phyloP scores from a whole-genome alignment of 148 eudicot species.

The Arbutus unedo region DNA sequence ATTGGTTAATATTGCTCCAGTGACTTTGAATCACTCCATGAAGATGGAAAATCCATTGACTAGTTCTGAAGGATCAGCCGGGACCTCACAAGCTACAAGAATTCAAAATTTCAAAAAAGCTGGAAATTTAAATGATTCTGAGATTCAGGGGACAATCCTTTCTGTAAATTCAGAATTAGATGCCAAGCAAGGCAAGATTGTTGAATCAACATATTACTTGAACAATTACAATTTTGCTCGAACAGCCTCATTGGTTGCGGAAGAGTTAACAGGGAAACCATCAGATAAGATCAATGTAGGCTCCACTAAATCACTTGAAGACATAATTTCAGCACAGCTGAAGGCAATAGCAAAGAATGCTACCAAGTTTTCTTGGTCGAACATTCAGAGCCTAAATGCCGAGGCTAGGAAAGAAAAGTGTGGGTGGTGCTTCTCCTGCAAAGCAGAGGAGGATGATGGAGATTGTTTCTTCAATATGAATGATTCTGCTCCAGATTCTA shows the following conservation, averaged over 20 bases:
- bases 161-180: conserved; percentile 26
- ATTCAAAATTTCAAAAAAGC: conserved; percentile 20
- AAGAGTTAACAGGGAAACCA: conserved; percentile 58
- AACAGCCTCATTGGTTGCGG: conserved; percentile 59
- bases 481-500: conserved; percentile 40
- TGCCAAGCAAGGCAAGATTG: conserved; percentile 31
- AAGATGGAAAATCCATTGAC: conserved; percentile 36
- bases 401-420: conserved; percentile 71
- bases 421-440: conserved; percentile 92
- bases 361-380: conserved; percentile 63
- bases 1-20: conserved; percentile 16
- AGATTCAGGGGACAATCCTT: conserved; percentile 17
- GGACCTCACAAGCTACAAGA: conserved; percentile 48
- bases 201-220: conserved; percentile 36
- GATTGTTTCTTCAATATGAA: conserved; percentile 64
- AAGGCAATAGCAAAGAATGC: conserved; percentile 58
- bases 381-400: conserved; percentile 29
- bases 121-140: conserved; percentile 16
- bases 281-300: conserved; percentile 43
- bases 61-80: conserved; percentile 66
- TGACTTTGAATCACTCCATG: conserved; percentile 16
- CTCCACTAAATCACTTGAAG: conserved; percentile 52
- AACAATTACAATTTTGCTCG: conserved; percentile 73
- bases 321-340: conserved; percentile 58
- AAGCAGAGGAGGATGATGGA: conserved; percentile 59